Evolutionary conservation across 2,329 filamentous ascomycete genomes (phyloP).

Genomic region (Hymenoscyphus fraxineus): DNA sequence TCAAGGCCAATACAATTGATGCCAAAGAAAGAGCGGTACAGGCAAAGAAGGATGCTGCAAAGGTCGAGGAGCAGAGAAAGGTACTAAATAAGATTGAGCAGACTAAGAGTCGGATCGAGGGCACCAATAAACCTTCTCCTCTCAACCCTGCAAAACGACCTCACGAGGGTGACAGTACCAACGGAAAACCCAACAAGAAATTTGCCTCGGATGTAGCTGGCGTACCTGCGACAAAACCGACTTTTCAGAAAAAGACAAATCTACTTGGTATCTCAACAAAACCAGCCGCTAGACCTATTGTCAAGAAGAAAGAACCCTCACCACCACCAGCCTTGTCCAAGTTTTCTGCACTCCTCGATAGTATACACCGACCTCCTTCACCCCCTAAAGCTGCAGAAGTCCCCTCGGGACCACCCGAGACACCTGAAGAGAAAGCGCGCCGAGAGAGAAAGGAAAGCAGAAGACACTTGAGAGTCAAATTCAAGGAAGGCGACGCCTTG

Average conservation of each 20-base stretch:
- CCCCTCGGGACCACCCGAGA: constrained; percentile 48
- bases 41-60: constrained; percentile 41
- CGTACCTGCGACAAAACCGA: constrained; percentile 25
- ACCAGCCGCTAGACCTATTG: constrained; percentile 29
- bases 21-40: constrained; percentile 37
- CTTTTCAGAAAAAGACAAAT: constrained; percentile 30
- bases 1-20: constrained; percentile 40
- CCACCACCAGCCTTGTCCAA: constrained; percentile 32
- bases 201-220: constrained; percentile 31
- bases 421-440: constrained; percentile 61
- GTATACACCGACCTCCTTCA: constrained; percentile 34
- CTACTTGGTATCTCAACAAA: constrained; percentile 30
- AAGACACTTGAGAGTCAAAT: constrained; percentile 65
- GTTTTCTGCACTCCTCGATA: constrained; percentile 33
- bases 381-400: constrained; percentile 31
- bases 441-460: constrained; percentile 70
- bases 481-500: constrained; percentile 64
- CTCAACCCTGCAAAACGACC: constrained; percentile 30
- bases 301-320: constrained; percentile 35
- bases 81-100: constrained; percentile 26
- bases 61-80: constrained; percentile 27
- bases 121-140: constrained; percentile 17
- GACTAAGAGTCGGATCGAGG: constrained; percentile 23
- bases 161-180: constrained; percentile 31
- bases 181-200: constrained; percentile 34